Conservation (phyloP, 2,329 filamentous ascomycete genomes). For the Davidsoniella eucalypti region DNA sequence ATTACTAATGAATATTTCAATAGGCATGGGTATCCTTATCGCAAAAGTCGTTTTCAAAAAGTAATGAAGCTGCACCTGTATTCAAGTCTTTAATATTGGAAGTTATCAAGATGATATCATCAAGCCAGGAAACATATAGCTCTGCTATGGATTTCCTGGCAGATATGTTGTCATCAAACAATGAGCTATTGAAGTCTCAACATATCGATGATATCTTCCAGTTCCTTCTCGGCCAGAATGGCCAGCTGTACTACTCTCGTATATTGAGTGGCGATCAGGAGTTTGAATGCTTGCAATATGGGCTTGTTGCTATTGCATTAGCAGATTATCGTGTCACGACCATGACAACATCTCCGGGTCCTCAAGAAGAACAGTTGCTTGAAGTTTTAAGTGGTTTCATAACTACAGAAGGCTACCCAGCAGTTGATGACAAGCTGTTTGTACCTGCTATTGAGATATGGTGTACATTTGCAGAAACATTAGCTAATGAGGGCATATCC, state of each 20-base stretch:
- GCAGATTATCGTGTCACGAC: conserved; percentile 47
- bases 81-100: conserved; percentile 38
- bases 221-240: conserved; percentile 46
- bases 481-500: conserved; percentile 40
- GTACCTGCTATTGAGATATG: conserved; percentile 65
- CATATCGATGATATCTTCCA: conserved; percentile 41
- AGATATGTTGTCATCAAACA: conserved; percentile 49
- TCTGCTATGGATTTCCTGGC: conserved; percentile 46
- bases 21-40: conserved; percentile 15
- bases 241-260: conserved; percentile 35
- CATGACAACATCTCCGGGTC: conserved; percentile 36
- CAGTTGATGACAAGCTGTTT: conserved; percentile 59
- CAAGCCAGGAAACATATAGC: conserved; percentile 40
- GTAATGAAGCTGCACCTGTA: background rate
- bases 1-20: background rate
- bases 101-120: conserved; percentile 33
- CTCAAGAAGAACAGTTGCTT: conserved; percentile 37
- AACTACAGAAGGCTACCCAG: conserved; percentile 46
- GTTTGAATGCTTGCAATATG: conserved; percentile 48
- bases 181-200: conserved; percentile 40
- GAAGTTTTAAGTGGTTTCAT: conserved; percentile 48
- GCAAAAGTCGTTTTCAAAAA: conserved; percentile 7
- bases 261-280: conserved; percentile 44
- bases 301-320: conserved; percentile 50
- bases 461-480: conserved; percentile 57